These are phyloP conservation scores for Hibiscus trionum DNA, from an alignment of 345 rosid genomes.

Conservation along the genomic window DNA sequence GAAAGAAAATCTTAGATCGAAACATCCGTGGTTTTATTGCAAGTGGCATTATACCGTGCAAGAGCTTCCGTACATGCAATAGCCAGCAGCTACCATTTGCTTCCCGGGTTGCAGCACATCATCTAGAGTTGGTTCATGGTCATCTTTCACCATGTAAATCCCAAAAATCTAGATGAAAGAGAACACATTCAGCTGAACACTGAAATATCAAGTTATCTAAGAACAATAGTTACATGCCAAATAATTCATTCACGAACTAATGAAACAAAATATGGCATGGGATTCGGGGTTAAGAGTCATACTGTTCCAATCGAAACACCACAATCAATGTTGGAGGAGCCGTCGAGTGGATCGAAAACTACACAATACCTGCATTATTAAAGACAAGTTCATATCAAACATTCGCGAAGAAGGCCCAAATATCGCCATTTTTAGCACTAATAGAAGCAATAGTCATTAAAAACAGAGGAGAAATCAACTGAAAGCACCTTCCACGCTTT, in stretches of 20 bases:
- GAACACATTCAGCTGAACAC: not conserved
- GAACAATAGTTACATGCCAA: not conserved
- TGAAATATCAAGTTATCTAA: not conserved
- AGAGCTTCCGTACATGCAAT: slow-evolving; percentile 99
- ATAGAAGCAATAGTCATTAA: not conserved
- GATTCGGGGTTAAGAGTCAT: too few species aligned
- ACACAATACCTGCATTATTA: not conserved
- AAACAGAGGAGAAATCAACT: not conserved
- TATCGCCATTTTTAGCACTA: not conserved
- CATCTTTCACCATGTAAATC: slow-evolving; percentile 18
- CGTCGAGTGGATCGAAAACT: not conserved
- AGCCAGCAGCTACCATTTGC: slow-evolving; percentile 92
- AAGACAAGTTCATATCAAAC: not conserved
- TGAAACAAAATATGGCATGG: not conserved
- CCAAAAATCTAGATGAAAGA: not conserved
- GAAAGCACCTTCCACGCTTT: not conserved
- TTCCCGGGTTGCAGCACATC: slow-evolving; percentile 90
- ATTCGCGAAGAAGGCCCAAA: too few species aligned
- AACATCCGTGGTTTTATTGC: too few species aligned
- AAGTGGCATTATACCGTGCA: slow-evolving; percentile 59
- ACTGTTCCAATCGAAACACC: not conserved
- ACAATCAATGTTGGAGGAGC: not conserved
- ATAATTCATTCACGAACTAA: too few species aligned
- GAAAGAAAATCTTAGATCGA: too few species aligned
- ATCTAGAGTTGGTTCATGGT: slow-evolving; percentile 59